A percentile compares a stretch with the other conserved stretches of the same genome.
Conservation (phyloP, 768 basidiomycete genomes). For the Auriscalpium microsporum region DNA sequence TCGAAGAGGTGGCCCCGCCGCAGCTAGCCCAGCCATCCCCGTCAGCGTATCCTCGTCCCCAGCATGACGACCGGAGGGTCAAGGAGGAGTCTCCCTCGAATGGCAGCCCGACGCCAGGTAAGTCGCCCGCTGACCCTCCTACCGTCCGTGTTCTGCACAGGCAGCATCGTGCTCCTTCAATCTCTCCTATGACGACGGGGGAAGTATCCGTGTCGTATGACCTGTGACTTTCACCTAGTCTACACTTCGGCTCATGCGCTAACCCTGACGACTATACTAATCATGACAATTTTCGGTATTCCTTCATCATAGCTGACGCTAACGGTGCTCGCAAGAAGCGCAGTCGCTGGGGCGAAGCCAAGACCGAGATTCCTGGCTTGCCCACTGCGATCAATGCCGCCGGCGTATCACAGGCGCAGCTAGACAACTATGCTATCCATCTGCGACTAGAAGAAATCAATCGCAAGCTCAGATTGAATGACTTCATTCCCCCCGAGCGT, state of each 20-base stretch:
- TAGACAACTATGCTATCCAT: conserved; percentile 97
- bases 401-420: conserved; percentile 90
- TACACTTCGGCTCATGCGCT: conserved; percentile 23
- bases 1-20: conserved; percentile 74
- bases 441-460: conserved; percentile 96
- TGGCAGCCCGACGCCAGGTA: conserved; percentile 56
- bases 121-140: conserved; percentile 34
- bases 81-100: conserved; percentile 61
- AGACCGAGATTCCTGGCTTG: conserved; percentile 83
- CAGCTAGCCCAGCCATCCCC: conserved; percentile 84
- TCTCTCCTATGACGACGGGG: not conserved
- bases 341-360: conserved; percentile 96
- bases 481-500: conserved; percentile 91
- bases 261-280: conserved; percentile 48
- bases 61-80: conserved; percentile 37
- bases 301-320: conserved; percentile 52
- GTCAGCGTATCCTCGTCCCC: conserved; percentile 68
- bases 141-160: conserved; percentile 16
- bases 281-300: conserved; percentile 34
- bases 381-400: conserved; percentile 91
- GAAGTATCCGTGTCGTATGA: conserved; percentile 5
- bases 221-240: not conserved
- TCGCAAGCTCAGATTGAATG: conserved; percentile 85
- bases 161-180: conserved; percentile 10
- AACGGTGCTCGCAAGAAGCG: conserved; percentile 90